Evolutionary conservation across 2,329 filamentous ascomycete species (phyloP).

Genomic region (Penicillium sp.): DNA sequence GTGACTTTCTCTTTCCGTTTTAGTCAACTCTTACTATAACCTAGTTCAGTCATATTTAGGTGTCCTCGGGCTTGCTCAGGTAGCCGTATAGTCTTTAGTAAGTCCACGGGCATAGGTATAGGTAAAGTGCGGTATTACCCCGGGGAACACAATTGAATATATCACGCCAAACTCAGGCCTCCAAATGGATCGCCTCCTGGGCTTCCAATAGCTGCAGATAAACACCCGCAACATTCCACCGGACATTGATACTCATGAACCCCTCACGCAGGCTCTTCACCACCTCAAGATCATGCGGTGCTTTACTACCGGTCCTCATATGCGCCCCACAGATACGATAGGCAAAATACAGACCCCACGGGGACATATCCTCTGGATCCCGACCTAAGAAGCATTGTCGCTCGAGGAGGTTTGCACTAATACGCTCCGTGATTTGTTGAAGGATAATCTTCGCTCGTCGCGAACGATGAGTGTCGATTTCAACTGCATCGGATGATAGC

Average conservation of each 20-base stretch:
- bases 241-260: slow-evolving; percentile 10
- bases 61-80: too few species aligned
- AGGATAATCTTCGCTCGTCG: not conserved
- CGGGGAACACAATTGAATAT: too few species aligned
- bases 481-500: not conserved
- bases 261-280: slow-evolving; percentile 4
- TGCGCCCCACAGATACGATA: slow-evolving; percentile 19
- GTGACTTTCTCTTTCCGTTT: too few species aligned
- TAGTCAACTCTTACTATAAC: too few species aligned
- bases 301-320: slow-evolving; percentile 2
- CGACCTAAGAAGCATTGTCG: slow-evolving; percentile 19
- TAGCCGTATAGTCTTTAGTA: too few species aligned
- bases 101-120: too few species aligned
- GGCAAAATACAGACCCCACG: slow-evolving; percentile 26
- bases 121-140: too few species aligned
- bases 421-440: not conserved
- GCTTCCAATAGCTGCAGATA: slow-evolving; percentile 14
- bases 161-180: not conserved
- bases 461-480: not conserved
- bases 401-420: slow-evolving; percentile 14
- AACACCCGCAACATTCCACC: slow-evolving; percentile 19
- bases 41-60: too few species aligned
- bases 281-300: not conserved
- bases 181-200: slow-evolving; percentile 3
- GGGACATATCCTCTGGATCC: slow-evolving; percentile 18